A percentile compares a stretch with the other conserved stretches of the same genome.
Evolutionary conservation across 257 asterid species (phyloP).

Genomic region (Solanum rostratum): DNA sequence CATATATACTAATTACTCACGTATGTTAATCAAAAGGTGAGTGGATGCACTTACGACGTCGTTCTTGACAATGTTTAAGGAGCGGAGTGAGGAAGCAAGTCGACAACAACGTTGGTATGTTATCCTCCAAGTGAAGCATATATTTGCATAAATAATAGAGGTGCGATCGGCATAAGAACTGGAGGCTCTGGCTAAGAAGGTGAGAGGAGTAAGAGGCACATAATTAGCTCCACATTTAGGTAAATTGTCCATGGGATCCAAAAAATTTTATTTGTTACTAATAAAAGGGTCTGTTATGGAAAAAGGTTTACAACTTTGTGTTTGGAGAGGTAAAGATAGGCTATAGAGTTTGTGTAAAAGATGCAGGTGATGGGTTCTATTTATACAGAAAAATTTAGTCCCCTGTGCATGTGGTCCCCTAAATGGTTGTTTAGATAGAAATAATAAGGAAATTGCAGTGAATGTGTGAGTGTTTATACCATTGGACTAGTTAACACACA

Average conservation of each 20-base stretch:
- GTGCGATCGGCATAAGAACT: constrained; percentile 36
- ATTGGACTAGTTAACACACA: not conserved
- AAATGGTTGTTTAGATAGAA: not conserved
- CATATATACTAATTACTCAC: not conserved
- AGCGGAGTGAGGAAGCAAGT: constrained; percentile 57
- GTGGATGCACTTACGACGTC: constrained; percentile 41
- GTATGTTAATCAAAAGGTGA: not conserved
- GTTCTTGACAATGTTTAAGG: constrained; percentile 40
- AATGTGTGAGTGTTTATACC: not conserved
- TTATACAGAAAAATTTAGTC: not conserved
- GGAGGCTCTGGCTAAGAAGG: constrained; percentile 60
- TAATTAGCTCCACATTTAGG: constrained; percentile 67
- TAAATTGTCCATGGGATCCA: constrained; percentile 31
- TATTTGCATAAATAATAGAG: constrained; percentile 39
- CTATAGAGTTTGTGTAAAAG: not conserved
- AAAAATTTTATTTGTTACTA: too few species aligned
- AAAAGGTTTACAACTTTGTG: not conserved
- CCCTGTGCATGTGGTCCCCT: not conserved
- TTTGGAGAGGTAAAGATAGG: not conserved
- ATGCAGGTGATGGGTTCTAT: not conserved
- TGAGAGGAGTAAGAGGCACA: constrained; percentile 58
- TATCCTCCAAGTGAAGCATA: constrained; percentile 58
- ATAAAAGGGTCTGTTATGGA: not conserved
- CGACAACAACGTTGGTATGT: constrained; percentile 65
- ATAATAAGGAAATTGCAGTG: not conserved